Percentiles rank a stretch among this genome's conserved stretches.
These are phyloP conservation scores for Isoetes taiwanensis DNA, from an alignment of 75 land plant species.

Conservation along the genomic window DNA sequence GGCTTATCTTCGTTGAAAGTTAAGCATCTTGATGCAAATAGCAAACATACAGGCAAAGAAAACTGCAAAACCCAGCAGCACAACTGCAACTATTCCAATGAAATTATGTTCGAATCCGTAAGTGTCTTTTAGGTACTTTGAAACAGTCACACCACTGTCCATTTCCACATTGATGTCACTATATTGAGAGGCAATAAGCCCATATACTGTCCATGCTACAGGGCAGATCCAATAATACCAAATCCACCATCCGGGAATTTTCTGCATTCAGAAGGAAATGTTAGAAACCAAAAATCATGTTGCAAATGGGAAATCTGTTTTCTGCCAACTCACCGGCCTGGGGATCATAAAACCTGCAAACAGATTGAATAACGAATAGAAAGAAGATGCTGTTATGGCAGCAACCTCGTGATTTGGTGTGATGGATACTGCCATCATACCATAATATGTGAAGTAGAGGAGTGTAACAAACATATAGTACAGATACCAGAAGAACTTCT, in stretches of 20 bases:
- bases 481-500: slow-evolving; percentile 5
- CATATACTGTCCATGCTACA: slow-evolving; percentile 16
- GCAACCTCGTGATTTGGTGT: slow-evolving; percentile 4
- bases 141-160: background rate
- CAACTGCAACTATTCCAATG: slow-evolving; percentile 11
- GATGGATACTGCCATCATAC: background rate
- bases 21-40: slow-evolving; percentile 17
- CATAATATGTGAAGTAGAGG: slow-evolving; percentile 1
- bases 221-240: slow-evolving; percentile 26
- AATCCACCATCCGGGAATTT: slow-evolving; percentile 17
- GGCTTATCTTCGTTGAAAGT: slow-evolving; percentile 24
- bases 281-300: too few relatives aligned
- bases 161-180: slow-evolving; percentile 4
- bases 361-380: slow-evolving; percentile 1
- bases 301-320: too few relatives aligned
- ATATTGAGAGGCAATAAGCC: slow-evolving; percentile 7
- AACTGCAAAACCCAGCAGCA: slow-evolving; percentile 13
- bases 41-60: slow-evolving; percentile 19
- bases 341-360: slow-evolving; percentile 1
- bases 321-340: background rate
- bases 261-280: background rate
- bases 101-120: slow-evolving; percentile 21
- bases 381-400: background rate
- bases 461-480: background rate
- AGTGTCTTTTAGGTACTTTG: slow-evolving; percentile 4